phyloP scores from a whole-genome alignment of 345 rosid genomes.

The Eucalyptus leucophloia region DNA sequence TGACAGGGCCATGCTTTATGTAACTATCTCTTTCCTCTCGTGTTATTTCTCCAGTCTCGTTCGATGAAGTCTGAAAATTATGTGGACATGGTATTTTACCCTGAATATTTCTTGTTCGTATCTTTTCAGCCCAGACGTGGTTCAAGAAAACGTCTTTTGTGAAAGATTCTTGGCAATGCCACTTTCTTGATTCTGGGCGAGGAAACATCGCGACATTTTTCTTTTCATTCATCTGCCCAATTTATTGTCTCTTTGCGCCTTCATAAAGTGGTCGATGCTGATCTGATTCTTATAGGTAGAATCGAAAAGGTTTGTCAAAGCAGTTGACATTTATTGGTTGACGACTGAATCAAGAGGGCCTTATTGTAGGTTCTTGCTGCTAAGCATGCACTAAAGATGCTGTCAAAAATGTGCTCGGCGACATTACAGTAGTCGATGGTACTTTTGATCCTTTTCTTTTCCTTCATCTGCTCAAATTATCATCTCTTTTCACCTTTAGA shows the following conservation, averaged over 20 bases:
- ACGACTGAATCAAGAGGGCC: no score
- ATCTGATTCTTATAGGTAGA: no score
- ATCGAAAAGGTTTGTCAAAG: no score
- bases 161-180: not conserved
- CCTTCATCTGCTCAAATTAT: not conserved
- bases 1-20: not conserved
- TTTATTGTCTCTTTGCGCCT: no score
- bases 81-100: not conserved
- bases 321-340: no score
- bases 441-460: not conserved
- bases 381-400: no score
- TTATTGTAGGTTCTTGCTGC: no score
- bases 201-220: not conserved
- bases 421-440: no score
- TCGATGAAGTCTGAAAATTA: not conserved
- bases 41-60: not conserved
- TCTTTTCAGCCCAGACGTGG: not conserved
- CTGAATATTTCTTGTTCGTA: not conserved
- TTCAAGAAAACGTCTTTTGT: not conserved
- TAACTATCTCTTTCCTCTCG: not conserved
- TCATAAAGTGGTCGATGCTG: no score
- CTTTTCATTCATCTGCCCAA: no score
- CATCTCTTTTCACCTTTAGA: not conserved
- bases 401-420: no score
- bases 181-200: not conserved